These are phyloP conservation scores for Phytopythium litorale DNA, from an alignment of 352 stramenopile genomes.

Conservation along the genomic window DNA sequence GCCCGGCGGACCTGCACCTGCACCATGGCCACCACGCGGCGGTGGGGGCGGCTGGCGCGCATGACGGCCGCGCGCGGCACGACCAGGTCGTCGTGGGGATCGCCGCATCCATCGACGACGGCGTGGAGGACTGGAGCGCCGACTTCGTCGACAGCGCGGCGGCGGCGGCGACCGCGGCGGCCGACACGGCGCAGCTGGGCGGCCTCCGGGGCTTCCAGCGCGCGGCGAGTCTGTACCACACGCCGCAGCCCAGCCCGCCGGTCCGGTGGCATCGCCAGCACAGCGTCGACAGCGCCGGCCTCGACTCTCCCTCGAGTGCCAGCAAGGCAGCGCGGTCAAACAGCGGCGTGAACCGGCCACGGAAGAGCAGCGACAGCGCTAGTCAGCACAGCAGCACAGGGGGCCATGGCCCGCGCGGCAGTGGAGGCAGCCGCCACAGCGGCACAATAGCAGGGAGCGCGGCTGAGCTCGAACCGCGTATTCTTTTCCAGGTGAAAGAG, in stretches of 20 bases:
- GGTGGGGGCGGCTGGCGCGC: neutral
- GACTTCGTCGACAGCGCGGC: conserved; percentile 37
- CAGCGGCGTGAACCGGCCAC: conserved; percentile 20
- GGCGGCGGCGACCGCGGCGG: neutral
- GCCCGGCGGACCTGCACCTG: conserved; percentile 5
- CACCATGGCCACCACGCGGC: conserved; percentile 3
- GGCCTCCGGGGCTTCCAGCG: conserved; percentile 25
- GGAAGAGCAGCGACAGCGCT: conserved; percentile 7
- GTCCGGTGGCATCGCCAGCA: conserved; percentile 37
- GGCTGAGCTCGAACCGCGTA: conserved; percentile 13
- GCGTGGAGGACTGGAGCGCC: conserved; percentile 74
- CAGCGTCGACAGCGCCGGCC: conserved; percentile 28
- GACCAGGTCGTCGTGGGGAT: conserved; percentile 77
- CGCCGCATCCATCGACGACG: conserved; percentile 55
- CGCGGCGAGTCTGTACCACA: conserved; percentile 11
- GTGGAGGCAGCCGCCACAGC: conserved; percentile 17
- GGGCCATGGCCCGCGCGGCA: conserved; percentile 10
- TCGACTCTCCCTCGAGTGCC: conserved; percentile 20
- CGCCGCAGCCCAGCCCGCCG: conserved; percentile 12
- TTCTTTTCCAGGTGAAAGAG: conserved; percentile 12
- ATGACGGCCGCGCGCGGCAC: neutral
- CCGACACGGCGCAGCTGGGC: conserved; percentile 8
- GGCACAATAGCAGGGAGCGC: conserved; percentile 17
- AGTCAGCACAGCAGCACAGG: conserved; percentile 12
- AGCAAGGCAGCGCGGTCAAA: conserved; percentile 28